Evolutionary conservation across 495 filamentous ascomycete species (phyloP), one percentile per base, ranked within the genome.

Genomic region (Bombardia bombarda): DNA sequence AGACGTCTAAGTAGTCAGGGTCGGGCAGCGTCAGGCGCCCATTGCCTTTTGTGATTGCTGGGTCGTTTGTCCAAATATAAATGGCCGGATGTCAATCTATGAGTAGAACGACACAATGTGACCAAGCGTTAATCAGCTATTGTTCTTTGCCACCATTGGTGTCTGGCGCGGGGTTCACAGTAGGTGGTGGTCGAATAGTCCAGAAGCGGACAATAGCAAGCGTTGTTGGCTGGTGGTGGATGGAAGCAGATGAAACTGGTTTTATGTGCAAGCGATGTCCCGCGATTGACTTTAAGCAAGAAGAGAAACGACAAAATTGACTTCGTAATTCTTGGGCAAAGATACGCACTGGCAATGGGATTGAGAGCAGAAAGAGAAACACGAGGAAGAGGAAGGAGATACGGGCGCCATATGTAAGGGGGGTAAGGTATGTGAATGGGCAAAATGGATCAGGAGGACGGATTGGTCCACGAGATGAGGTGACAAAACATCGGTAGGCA

Each of bases 1-100:
- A 38, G 42, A 17, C 32, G 32, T 37, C n/a, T 35, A 36, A 37
- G 32, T 36, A 33, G 19, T 37, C 17, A 24, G 17, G 38, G 42
- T 38, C 42, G 42, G 32, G 32, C 32, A 43, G 22, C 32, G 42
- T 43, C 42, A 43, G 42, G 42, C 42, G 35, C 20, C 32, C 42
- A 37, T 13, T 37, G 16, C 42, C 38, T 37, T 43, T 32, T 43
- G 32, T 20, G 30, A 43, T 43, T 43, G 42, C 23, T 22, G 42
- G n/a, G n/a, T 42, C 4, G 24, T 42, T 42, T 36, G 21, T 16
- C 21, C 26, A 37, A 18, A 14, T 14, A 13, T 37, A 14, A 37
- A 43, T 37, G 42, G 42, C 32, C 32, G 32, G 32, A 37, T 23
- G 35, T 36, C 21, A 24, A 2, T 17, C 17, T 37, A 21, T 37